Conservation (phyloP, 345 rosid species). For the Camelina laxa region DNA sequence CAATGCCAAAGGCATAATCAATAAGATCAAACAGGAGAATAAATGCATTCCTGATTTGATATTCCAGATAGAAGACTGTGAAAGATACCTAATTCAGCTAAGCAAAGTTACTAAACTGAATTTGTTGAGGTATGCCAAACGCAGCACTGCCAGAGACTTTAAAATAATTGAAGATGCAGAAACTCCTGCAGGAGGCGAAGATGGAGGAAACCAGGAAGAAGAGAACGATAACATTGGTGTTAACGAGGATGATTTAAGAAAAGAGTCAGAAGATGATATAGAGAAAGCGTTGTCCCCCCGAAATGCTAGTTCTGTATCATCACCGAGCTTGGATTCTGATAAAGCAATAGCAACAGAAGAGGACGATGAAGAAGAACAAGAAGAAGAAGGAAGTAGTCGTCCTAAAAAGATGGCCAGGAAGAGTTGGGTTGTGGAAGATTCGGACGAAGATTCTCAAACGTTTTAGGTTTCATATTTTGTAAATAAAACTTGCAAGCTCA, state of each 20-base stretch:
- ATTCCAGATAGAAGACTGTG: conserved; percentile 84
- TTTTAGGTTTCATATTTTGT: conserved; percentile 26
- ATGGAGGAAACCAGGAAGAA: conserved; percentile 42
- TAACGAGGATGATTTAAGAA: conserved; percentile 42
- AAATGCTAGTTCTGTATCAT: conserved; percentile 40
- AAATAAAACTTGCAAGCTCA: conserved; percentile 21
- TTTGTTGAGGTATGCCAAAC: conserved; percentile 79
- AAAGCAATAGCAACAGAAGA: conserved; percentile 32
- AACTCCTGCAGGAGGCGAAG: conserved; percentile 38
- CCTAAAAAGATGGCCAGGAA: conserved; percentile 53
- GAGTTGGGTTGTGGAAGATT: conserved; percentile 57
- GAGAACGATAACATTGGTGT: conserved; percentile 20
- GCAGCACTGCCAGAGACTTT: conserved; percentile 84
- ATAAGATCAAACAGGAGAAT: conserved; percentile 89
- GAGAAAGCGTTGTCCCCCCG: conserved; percentile 43
- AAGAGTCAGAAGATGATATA: conserved; percentile 48
- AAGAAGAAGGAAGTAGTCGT: conserved; percentile 25
- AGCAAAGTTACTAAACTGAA: conserved; percentile 76
- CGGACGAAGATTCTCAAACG: conserved; percentile 56
- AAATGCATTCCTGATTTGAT: conserved; percentile 84
- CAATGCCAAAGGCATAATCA: conserved; percentile 58
- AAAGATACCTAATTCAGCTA: conserved; percentile 74
- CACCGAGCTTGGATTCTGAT: conserved; percentile 47
- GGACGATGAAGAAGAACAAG: conserved; percentile 6
- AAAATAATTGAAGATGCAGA: conserved; percentile 58